Evolutionary conservation across 495 filamentous ascomycete genomes (phyloP), one percentile per base, ranked within the genome.

Genomic region (Hypoxylon trugodes): DNA sequence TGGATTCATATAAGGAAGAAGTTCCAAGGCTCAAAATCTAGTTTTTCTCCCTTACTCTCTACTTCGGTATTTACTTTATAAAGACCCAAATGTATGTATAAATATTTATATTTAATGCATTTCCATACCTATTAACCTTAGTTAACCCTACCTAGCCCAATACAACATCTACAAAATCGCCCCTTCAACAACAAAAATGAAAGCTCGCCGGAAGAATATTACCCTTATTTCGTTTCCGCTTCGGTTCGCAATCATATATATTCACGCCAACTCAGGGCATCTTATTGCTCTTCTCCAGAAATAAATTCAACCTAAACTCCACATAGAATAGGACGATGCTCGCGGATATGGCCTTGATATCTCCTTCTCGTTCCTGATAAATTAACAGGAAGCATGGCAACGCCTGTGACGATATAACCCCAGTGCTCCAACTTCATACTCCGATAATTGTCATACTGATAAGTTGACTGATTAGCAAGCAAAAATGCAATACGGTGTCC

Each of bases 251-350:
- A n/a, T 13, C 19, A 19, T 18, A 37, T 38, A 59, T 42, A 51
- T 42, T 59, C 37, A 35, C 9, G 32, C 33, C 15, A 7, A 18
- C 4, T 41, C 21, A 21, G 50, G 37, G 19, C 33, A 15, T 57
- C 51, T 45, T 16, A 59, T 38, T 3, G 22, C 53, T 32, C 24
- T n/a, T n/a, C n/a, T n/a, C 26, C n/a, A 46, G 57, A 67, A 42
- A 58, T 33, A 6, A 61, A 40, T 24, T n/a, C n/a, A n/a, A n/a
- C 45, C 25, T 0, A 58, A 61, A 41, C 56, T 56, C 56, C 24
- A 25, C 47, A 47, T 40, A 37, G 13, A n/a, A 58, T 24, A 48
- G 28, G 47, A 53, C 21, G 16, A 58, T 59, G 53, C 48, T 59
- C 47, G 41, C 32, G 61, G 61, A 26, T 41, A 48, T 54, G 48